These are phyloP conservation scores for Lumnitzera littorea DNA, from an alignment of 345 rosid species.

Conservation along the genomic window DNA sequence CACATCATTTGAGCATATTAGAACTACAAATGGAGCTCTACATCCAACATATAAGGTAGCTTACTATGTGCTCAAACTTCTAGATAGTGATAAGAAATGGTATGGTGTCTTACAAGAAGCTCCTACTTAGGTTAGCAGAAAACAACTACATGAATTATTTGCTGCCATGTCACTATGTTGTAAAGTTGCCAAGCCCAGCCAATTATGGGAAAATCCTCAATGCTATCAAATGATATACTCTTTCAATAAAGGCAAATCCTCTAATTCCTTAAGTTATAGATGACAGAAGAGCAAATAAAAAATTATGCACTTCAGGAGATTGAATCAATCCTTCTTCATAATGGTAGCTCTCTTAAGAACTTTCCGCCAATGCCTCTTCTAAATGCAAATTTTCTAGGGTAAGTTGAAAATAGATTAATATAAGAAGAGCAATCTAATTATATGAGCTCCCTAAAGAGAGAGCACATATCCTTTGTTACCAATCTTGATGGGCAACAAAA, in stretches of 20 bases:
- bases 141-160: background rate
- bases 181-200: background rate
- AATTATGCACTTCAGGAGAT: background rate
- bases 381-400: background rate
- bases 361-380: background rate
- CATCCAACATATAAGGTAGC: constrained; percentile 3
- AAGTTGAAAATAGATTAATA: too few relatives aligned
- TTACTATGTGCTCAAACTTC: constrained; percentile 1
- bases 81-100: constrained; percentile 14
- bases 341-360: background rate
- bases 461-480: too few relatives aligned
- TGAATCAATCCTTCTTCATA: background rate
- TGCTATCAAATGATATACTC: background rate
- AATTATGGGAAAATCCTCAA: background rate
- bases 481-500: too few relatives aligned
- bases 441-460: too few relatives aligned
- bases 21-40: background rate
- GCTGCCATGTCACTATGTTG: background rate
- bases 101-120: constrained; percentile 2
- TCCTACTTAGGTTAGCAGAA: background rate
- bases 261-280: background rate
- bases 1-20: background rate
- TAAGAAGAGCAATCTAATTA: too few relatives aligned
- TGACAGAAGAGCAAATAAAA: background rate
- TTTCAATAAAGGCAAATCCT: background rate